A percentile compares a stretch with the other conserved stretches of the same genome.
Evolutionary conservation across 164 flowering plant genomes (phyloP).

Genomic region (Macadamia integrifolia): DNA sequence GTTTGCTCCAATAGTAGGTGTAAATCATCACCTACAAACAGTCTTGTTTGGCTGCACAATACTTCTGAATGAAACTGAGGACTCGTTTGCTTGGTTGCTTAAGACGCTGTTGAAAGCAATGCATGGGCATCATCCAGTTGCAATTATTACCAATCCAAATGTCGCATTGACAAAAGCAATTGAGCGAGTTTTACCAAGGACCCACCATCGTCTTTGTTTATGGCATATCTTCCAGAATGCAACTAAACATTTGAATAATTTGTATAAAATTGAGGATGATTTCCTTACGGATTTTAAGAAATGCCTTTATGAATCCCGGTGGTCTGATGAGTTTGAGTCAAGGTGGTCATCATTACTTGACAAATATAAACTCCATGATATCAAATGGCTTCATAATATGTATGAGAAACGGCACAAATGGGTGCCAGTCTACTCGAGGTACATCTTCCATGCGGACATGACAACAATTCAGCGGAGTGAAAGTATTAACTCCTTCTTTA

Average conservation of each 20-base stretch:
- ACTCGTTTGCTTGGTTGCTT: not conserved
- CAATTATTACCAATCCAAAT: slow-evolving; percentile 2
- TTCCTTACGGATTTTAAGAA: not conserved
- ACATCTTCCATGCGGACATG: slow-evolving; percentile 2
- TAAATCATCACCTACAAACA: slow-evolving; percentile 2
- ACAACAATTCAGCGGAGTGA: not conserved
- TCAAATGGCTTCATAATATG: not conserved
- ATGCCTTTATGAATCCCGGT: not conserved
- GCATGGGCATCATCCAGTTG: not conserved
- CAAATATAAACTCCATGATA: not conserved
- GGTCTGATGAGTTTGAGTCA: slow-evolving; percentile 1
- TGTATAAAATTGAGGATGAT: not conserved
- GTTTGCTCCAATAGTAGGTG: not conserved
- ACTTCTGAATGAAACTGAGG: not conserved
- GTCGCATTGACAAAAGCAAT: not conserved
- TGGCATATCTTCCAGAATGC: not conserved
- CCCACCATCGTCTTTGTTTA: not conserved
- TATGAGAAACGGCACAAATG: not conserved
- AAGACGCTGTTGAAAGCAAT: not conserved
- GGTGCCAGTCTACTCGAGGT: slow-evolving; percentile 2
- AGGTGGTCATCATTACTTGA: not conserved
- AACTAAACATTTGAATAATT: not conserved
- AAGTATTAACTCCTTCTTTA: not conserved
- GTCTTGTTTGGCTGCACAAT: not conserved
- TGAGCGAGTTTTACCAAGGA: not conserved